Evolutionary conservation across 1,284 basidiomycete genomes (phyloP).

Genomic region (Puccinia coronata): DNA sequence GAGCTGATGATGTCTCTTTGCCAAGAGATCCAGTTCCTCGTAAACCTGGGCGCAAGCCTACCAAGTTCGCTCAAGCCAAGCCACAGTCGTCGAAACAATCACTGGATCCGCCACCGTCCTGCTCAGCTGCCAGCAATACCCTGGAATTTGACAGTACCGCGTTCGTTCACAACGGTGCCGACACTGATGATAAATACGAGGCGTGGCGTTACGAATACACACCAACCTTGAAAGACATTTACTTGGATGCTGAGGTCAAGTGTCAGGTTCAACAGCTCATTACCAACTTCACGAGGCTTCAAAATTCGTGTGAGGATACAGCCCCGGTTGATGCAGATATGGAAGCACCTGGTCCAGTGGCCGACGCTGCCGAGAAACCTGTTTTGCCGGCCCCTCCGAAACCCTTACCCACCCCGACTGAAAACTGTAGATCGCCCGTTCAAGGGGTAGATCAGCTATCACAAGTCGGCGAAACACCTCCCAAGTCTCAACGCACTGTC

Average conservation of each 20-base stretch:
- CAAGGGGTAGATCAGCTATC: not conserved
- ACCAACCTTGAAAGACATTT: slow-evolving; percentile 49
- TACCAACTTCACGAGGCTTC: slow-evolving; percentile 11
- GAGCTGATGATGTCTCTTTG: slow-evolving; percentile 5
- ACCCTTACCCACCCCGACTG: not conserved
- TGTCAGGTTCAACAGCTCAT: slow-evolving; percentile 32
- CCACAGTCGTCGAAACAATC: slow-evolving; percentile 6
- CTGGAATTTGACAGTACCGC: slow-evolving; percentile 18
- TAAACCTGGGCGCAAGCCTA: slow-evolving; percentile 44
- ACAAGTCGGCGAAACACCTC: not conserved
- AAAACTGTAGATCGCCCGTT: slow-evolving; percentile 4
- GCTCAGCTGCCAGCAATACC: not conserved
- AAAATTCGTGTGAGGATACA: not conserved
- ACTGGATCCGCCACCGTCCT: slow-evolving; percentile 10
- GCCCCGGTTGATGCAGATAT: not conserved
- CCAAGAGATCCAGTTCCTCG: slow-evolving; percentile 16
- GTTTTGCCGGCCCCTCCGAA: not conserved
- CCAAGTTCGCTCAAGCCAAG: slow-evolving; percentile 31
- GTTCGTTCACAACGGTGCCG: slow-evolving; percentile 3
- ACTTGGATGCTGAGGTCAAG: slow-evolving; percentile 40
- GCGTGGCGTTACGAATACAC: slow-evolving; percentile 57
- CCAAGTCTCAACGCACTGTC: slow-evolving; percentile 9
- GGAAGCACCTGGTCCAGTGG: slow-evolving; percentile 1
- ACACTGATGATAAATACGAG: slow-evolving; percentile 54
- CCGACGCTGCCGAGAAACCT: not conserved